These are phyloP conservation scores for Blastocystis sp. DNA, from an alignment of 352 stramenopile species.

Conservation along the genomic window DNA sequence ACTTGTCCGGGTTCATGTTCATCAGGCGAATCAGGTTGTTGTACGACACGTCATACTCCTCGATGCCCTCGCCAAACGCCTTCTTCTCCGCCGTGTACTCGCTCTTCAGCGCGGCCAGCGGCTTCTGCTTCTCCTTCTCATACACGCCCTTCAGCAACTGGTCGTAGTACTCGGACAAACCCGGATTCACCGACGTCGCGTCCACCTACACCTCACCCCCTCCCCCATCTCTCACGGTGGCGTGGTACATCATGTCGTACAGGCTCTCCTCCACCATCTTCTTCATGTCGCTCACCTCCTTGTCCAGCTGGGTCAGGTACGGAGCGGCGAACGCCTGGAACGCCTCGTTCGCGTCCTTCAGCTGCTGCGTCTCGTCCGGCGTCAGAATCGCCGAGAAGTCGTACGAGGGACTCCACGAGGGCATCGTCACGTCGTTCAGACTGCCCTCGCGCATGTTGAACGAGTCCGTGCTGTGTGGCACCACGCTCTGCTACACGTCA, in stretches of 20 bases:
- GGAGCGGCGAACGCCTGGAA: not conserved
- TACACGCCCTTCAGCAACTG: not conserved
- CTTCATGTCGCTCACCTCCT: not conserved
- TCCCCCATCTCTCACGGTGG: not conserved
- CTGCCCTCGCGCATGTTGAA: not conserved
- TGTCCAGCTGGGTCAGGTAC: not conserved
- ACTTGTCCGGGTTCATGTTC: not conserved
- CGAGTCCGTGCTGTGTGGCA: not conserved
- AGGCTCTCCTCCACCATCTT: not conserved
- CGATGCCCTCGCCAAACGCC: not conserved
- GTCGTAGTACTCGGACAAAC: not conserved
- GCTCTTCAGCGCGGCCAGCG: not conserved
- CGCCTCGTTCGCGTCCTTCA: not conserved
- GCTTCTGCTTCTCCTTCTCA: constrained; percentile 13
- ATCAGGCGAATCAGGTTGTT: not conserved
- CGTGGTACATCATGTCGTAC: not conserved
- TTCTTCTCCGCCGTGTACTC: not conserved
- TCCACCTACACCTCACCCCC: constrained; percentile 1
- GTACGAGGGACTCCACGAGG: not conserved
- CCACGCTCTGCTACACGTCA: not conserved
- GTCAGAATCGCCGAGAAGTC: not conserved
- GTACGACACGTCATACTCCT: constrained; percentile 7
- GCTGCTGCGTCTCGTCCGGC: not conserved
- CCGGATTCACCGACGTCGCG: not conserved
- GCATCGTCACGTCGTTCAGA: not conserved